These are phyloP conservation scores for Trametes cingulata DNA, from an alignment of 768 basidiomycete genomes.

Conservation along the genomic window DNA sequence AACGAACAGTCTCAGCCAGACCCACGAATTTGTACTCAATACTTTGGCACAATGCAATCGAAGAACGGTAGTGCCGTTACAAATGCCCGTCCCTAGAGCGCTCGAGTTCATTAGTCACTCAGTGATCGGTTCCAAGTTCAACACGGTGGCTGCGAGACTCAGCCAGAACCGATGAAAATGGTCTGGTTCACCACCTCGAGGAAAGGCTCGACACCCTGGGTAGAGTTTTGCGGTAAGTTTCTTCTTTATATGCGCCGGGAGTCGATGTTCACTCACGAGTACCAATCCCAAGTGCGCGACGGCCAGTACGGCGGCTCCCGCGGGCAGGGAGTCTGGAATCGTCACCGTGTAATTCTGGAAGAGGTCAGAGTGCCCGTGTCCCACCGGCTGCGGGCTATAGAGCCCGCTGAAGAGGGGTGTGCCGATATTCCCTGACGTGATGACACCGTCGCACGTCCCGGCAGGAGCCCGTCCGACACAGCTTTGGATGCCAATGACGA, in stretches of 20 bases:
- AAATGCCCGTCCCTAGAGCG: no score
- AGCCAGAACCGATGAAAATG: neutral
- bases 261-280: constrained; percentile 13
- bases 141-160: no score
- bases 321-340: constrained; percentile 20
- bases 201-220: neutral
- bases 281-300: constrained; percentile 24
- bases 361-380: neutral
- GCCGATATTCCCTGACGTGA: constrained; percentile 26
- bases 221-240: no score
- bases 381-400: constrained; percentile 23
- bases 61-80: no score
- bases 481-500: constrained; percentile 33
- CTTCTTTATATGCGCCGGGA: no score
- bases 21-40: no score
- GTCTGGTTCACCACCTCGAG: neutral
- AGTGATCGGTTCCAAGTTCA: no score
- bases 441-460: constrained; percentile 20
- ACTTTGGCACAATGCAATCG: no score
- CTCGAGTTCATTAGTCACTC: no score
- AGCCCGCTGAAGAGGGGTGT: constrained; percentile 30
- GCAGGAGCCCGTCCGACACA: constrained; percentile 22
- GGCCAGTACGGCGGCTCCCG: constrained; percentile 11
- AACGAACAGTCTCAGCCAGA: no score
- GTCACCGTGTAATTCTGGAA: constrained; percentile 30